Conservation (phyloP, 2,329 filamentous ascomycete species). For the Microcyclospora tardicrescens region DNA sequence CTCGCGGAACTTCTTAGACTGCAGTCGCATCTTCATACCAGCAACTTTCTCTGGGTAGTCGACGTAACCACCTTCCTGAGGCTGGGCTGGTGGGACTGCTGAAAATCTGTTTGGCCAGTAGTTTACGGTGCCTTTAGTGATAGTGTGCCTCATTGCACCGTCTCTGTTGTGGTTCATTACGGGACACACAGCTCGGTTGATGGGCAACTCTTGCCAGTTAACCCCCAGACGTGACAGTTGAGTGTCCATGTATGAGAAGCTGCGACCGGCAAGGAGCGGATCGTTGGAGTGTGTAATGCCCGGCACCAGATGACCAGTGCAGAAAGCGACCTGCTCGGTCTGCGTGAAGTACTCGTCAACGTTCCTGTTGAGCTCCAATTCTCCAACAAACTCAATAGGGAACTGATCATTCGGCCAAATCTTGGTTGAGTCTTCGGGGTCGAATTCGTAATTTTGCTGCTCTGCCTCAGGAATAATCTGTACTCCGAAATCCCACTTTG, state of each 20-base stretch:
- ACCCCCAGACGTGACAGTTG: constrained; percentile 57
- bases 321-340: constrained; percentile 74
- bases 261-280: constrained; percentile 60
- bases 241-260: constrained; percentile 54
- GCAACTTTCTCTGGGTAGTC: constrained; percentile 53
- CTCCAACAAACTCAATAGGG: constrained; percentile 63
- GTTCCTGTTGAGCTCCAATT: constrained; percentile 67
- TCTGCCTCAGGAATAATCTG: constrained; percentile 60
- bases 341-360: constrained; percentile 72
- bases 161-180: constrained; percentile 23
- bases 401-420: constrained; percentile 68
- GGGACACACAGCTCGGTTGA: constrained; percentile 46
- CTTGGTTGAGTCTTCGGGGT: constrained; percentile 76
- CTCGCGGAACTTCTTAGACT: constrained; percentile 63
- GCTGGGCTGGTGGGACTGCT: constrained; percentile 47
- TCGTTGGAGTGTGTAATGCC: constrained; percentile 69
- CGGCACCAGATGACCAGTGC: constrained; percentile 64
- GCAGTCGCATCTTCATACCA: constrained; percentile 57
- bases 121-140: constrained; percentile 60
- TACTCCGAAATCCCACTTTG: constrained; percentile 74
- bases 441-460: constrained; percentile 70
- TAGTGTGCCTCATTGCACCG: constrained; percentile 52
- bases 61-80: constrained; percentile 52
- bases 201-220: constrained; percentile 66
- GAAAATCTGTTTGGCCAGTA: constrained; percentile 68